Conservation (phyloP, 805 yeast species). For the Candida piceae region DNA sequence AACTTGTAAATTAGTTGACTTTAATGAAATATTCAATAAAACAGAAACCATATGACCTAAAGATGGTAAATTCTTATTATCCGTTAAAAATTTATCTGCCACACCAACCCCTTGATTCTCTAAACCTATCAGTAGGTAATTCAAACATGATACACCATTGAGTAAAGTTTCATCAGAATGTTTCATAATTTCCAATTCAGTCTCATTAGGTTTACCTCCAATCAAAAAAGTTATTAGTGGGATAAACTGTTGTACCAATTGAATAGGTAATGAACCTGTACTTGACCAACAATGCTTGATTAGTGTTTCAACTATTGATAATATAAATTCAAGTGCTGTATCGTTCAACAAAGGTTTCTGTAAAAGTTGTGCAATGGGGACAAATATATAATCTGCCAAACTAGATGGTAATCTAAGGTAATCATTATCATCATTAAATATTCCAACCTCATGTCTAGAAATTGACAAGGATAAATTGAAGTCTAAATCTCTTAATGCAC, state of each 20-base stretch:
- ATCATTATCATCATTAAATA: neutral
- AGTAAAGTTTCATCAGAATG: slow-evolving; percentile 34
- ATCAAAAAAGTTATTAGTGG: slow-evolving; percentile 43
- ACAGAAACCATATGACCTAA: slow-evolving; percentile 45
- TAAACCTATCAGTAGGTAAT: slow-evolving; percentile 29
- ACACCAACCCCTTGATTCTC: slow-evolving; percentile 24
- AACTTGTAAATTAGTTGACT: slow-evolving; percentile 22
- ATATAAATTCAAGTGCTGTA: slow-evolving; percentile 38
- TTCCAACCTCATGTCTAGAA: neutral
- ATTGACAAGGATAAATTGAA: slow-evolving; percentile 14
- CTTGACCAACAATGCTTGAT: slow-evolving; percentile 43
- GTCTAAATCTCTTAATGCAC: slow-evolving; percentile 33
- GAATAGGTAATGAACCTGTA: slow-evolving; percentile 31
- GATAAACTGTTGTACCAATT: slow-evolving; percentile 39
- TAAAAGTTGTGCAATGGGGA: slow-evolving; percentile 52
- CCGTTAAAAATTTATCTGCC: slow-evolving; percentile 24
- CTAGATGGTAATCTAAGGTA: slow-evolving; percentile 27
- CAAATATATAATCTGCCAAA: slow-evolving; percentile 57
- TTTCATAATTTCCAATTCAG: slow-evolving; percentile 16
- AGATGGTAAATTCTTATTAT: slow-evolving; percentile 35
- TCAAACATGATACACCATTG: slow-evolving; percentile 32
- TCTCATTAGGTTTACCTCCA: slow-evolving; percentile 39
- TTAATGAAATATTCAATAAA: slow-evolving; percentile 32
- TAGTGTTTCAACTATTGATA: slow-evolving; percentile 41
- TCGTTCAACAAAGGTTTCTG: slow-evolving; percentile 43